Conservation (phyloP, 345 rosid genomes). For the Raphanus raphanistrum region DNA sequence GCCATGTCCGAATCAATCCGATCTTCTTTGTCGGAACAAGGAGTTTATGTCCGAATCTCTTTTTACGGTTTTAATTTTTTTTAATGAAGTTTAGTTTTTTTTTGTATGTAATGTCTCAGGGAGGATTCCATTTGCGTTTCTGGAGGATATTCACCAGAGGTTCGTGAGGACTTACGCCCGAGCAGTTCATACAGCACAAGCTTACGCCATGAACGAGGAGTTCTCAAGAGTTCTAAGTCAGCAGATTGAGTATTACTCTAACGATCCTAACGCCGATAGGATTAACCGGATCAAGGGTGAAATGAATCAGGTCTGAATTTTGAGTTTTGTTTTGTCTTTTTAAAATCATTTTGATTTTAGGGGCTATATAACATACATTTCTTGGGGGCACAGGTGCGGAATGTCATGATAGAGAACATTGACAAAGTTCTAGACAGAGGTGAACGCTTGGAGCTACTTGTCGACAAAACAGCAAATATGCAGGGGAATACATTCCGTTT, state of each 20-base stretch:
- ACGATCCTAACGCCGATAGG: conserved; percentile 85
- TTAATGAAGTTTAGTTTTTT: not conserved
- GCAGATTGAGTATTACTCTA: conserved; percentile 96
- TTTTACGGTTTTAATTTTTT: not conserved
- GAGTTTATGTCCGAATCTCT: not conserved
- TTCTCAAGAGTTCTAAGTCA: conserved; percentile 95
- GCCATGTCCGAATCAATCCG: not conserved
- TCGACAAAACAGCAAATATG: conserved; percentile 91
- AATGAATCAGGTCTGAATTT: conserved; percentile 63
- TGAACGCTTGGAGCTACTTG: conserved; percentile 84
- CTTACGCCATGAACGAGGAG: conserved; percentile 96
- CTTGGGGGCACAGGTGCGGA: conserved; percentile 54
- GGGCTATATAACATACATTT: not conserved
- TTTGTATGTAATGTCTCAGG: conserved; percentile 43
- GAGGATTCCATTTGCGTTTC: conserved; percentile 90
- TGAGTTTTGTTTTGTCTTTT: not conserved
- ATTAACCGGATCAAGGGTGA: conserved; percentile 84
- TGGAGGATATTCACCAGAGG: conserved; percentile 94
- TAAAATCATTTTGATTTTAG: not conserved
- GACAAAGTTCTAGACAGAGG: conserved; percentile 95
- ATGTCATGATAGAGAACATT: conserved; percentile 90
- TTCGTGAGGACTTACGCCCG: conserved; percentile 87
- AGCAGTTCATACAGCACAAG: conserved; percentile 82
- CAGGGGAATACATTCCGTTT: conserved; percentile 93
- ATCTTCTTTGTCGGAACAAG: not conserved